Conservation (phyloP, 2,329 filamentous ascomycete genomes). For the Alternaria conjuncta region DNA sequence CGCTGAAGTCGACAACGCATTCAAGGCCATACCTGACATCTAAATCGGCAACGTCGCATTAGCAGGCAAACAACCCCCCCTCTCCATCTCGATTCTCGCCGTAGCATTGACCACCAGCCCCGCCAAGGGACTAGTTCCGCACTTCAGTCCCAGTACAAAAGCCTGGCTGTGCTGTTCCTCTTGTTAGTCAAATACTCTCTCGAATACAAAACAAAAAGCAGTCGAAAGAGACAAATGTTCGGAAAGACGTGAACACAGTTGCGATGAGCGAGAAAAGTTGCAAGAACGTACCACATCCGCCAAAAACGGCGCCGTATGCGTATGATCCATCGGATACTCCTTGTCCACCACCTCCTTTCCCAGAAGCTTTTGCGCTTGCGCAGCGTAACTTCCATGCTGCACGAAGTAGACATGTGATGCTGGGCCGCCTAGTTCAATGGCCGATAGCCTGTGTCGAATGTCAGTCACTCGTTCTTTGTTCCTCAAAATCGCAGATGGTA, state of each 20-base stretch:
- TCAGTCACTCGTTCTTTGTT: background rate
- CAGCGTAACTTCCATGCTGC: constrained; percentile 64
- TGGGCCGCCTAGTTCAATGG: constrained; percentile 52
- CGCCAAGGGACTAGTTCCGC: constrained; percentile 26
- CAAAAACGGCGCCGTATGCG: constrained; percentile 30
- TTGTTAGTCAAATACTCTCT: background rate
- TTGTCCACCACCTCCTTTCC: constrained; percentile 23
- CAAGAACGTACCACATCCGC: constrained; percentile 18
- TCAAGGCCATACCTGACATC: too few species aligned
- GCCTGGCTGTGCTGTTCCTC: constrained; percentile 12
- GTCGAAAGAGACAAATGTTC: background rate
- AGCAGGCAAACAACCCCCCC: constrained; percentile 24
- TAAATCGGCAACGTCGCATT: constrained; percentile 25
- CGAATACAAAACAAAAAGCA: background rate
- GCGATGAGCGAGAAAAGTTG: background rate
- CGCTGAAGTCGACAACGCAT: too few species aligned
- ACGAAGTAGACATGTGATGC: constrained; percentile 51
- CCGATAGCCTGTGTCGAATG: constrained; percentile 61
- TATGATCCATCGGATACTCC: constrained; percentile 33
- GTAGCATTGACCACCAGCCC: constrained; percentile 28
- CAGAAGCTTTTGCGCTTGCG: constrained; percentile 42
- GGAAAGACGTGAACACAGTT: background rate
- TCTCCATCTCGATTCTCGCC: constrained; percentile 22
- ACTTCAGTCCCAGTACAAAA: constrained; percentile 29
- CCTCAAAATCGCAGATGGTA: background rate